A percentile compares a stretch with the other conserved stretches of the same genome.
phyloP scores from a whole-genome alignment of 805 yeast genomes.

The Brettanomyces nanus region DNA sequence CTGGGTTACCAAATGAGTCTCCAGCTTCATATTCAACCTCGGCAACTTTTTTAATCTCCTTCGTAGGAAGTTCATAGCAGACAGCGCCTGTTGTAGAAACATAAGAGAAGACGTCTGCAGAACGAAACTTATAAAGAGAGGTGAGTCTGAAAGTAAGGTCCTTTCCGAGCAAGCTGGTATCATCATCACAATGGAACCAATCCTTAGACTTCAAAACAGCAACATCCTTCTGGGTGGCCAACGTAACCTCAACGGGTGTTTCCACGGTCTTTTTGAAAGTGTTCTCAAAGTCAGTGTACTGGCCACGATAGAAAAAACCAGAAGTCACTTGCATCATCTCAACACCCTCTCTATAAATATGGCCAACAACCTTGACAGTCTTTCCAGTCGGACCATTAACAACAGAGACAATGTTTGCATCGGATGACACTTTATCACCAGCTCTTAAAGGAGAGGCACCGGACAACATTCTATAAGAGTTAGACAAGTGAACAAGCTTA shows the following conservation, averaged over 20 bases:
- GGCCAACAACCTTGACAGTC: slow-evolving; percentile 91
- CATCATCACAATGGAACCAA: slow-evolving; percentile 82
- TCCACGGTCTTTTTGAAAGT: slow-evolving; percentile 86
- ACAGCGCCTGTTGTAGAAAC: slow-evolving; percentile 83
- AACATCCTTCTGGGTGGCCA: slow-evolving; percentile 75
- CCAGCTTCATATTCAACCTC: slow-evolving; percentile 83
- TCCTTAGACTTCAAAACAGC: slow-evolving; percentile 93
- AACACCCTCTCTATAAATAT: slow-evolving; percentile 62
- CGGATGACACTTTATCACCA: slow-evolving; percentile 77
- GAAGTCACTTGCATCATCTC: slow-evolving; percentile 93
- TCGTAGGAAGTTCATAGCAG: slow-evolving; percentile 82
- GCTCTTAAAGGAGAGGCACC: slow-evolving; percentile 84
- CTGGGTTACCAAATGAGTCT: slow-evolving; percentile 94
- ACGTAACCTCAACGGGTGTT: slow-evolving; percentile 72
- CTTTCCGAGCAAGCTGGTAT: slow-evolving; percentile 65
- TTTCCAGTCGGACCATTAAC: slow-evolving; percentile 90
- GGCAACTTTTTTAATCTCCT: slow-evolving; percentile 80
- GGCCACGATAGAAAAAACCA: slow-evolving; percentile 94
- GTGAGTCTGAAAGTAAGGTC: slow-evolving; percentile 83
- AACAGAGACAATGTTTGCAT: slow-evolving; percentile 82
- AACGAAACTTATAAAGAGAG: slow-evolving; percentile 75
- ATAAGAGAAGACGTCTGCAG: slow-evolving; percentile 64
- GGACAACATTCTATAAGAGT: slow-evolving; percentile 87
- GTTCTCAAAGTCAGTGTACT: slow-evolving; percentile 78
- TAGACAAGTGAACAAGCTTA: slow-evolving; percentile 88